Percentiles rank a stretch among this genome's conserved stretches.
phyloP scores from a whole-genome alignment of 164 flowering plant genomes.

The Macadamia tetraphylla region DNA sequence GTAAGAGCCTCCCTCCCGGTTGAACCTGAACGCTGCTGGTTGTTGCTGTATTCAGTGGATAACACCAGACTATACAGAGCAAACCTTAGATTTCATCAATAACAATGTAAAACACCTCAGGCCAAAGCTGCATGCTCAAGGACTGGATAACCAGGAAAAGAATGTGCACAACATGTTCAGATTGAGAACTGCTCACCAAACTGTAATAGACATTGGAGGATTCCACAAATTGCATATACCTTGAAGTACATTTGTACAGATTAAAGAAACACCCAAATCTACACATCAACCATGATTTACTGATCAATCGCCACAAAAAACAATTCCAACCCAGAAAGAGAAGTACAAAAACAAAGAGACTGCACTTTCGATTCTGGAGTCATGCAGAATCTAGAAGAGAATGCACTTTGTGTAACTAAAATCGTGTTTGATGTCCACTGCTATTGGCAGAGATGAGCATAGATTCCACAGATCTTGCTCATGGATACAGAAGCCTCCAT shows the following conservation, averaged over 20 bases:
- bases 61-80: no score
- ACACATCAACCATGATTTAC: conserved; percentile 18
- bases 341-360: conserved; percentile 12
- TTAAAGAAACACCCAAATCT: conserved; percentile 17
- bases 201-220: conserved; percentile 24
- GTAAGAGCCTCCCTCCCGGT: no score
- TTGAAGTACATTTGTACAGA: conserved; percentile 16
- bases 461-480: conserved; percentile 4
- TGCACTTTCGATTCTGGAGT: conserved; percentile 15
- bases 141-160: conserved; percentile 4
- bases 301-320: conserved; percentile 17
- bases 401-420: conserved; percentile 5
- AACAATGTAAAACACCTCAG: no score
- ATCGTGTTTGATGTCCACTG: conserved; percentile 5
- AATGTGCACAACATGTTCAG: conserved; percentile 4
- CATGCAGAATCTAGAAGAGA: conserved; percentile 17
- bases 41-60: no score
- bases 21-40: no score
- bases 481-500: not conserved
- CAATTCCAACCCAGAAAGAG: conserved; percentile 14
- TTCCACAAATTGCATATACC: conserved; percentile 8
- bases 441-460: conserved; percentile 5
- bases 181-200: conserved; percentile 13
- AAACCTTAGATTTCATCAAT: no score
- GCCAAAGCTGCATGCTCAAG: not conserved